phyloP scores from a whole-genome alignment of 805 yeast species.

The Lachancea thermotolerans region DNA sequence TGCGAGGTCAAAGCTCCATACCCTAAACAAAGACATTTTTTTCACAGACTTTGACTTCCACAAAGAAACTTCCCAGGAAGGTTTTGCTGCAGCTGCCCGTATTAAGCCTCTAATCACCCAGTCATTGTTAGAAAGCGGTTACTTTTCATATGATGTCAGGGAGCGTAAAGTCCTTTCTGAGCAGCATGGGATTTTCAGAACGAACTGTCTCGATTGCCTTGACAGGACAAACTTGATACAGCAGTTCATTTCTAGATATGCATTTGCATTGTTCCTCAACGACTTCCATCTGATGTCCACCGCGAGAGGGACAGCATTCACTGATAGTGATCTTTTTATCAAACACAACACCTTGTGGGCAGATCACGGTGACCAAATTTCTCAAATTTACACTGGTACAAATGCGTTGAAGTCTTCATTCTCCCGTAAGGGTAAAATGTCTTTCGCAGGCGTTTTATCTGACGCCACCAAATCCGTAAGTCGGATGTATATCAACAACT shows the following conservation, averaged over 20 bases:
- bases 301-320: conserved; percentile 17
- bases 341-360: conserved; percentile 93
- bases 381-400: conserved; percentile 95
- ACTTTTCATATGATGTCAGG: conserved; percentile 62
- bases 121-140: conserved; percentile 73
- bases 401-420: conserved; percentile 94
- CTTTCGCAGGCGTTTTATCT: conserved; percentile 91
- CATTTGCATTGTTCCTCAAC: conserved; percentile 49
- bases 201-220: conserved; percentile 90
- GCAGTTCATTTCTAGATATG: conserved; percentile 71
- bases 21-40: conserved; percentile 32
- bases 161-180: conserved; percentile 52
- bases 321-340: conserved; percentile 50
- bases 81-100: conserved; percentile 75
- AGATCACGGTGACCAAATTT: conserved; percentile 94
- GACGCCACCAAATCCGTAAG: conserved; percentile 96
- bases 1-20: conserved; percentile 32
- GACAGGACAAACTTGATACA: conserved; percentile 90
- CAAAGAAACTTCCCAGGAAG: conserved; percentile 83
- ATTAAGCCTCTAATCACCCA: conserved; percentile 58
- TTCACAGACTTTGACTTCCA: conserved; percentile 92
- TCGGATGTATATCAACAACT: conserved; percentile 91
- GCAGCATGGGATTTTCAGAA: conserved; percentile 87
- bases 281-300: conserved; percentile 33
- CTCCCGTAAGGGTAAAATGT: conserved; percentile 93